Evolutionary conservation across 352 stramenopile genomes (phyloP), one percentile per base, ranked within the genome.

Genomic region (Pythium biforme): DNA sequence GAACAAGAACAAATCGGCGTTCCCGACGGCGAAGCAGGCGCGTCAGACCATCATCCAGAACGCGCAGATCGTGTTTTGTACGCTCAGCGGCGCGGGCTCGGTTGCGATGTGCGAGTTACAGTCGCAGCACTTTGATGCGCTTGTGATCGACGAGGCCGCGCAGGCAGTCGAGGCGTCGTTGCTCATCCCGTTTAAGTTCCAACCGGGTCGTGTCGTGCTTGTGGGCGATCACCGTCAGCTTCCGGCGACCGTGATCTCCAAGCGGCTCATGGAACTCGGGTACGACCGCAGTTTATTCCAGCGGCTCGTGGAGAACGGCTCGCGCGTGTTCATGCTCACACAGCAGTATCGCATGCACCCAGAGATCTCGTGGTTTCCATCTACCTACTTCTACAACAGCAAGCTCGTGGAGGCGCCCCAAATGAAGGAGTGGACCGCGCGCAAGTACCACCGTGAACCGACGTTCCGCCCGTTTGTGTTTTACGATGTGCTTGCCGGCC

Each of bases 261-360:
- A 93, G 64, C 68, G 82, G 34, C 78, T 89, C 22, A 79, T 94
- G 17, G 72, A 84, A n/a, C 69, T 85, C 29, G 88, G 91, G 9
- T 92, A 99, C 51, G 87, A 96, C 26, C 76, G 85, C 29, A 99
- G 97, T 59, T 77, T 99, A 59, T 99, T 99, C 75, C 95, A 99
- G 73, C 82, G 97, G 10, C 76, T 99, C 4, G 95, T 99, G 41
- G 74, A 95, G 40, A 88, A 83, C 50, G 69, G 68, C 23, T 83
- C 77, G 14, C 81, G 76, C 2, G 79, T 91, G 51, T 74, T 88
- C 33, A 90, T 99, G 78, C 75, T 99, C 25, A 79, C 90, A 34
- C 86, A 97, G 31, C 97, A 99, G 77, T 99, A 99, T 67, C 93
- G 97, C 52, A 99, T 99, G 97, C 91, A 99, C 66, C 76, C 86